Evolutionary conservation across 2,329 filamentous ascomycete species (phyloP).

Genomic region (Achaetomium macrosporum): DNA sequence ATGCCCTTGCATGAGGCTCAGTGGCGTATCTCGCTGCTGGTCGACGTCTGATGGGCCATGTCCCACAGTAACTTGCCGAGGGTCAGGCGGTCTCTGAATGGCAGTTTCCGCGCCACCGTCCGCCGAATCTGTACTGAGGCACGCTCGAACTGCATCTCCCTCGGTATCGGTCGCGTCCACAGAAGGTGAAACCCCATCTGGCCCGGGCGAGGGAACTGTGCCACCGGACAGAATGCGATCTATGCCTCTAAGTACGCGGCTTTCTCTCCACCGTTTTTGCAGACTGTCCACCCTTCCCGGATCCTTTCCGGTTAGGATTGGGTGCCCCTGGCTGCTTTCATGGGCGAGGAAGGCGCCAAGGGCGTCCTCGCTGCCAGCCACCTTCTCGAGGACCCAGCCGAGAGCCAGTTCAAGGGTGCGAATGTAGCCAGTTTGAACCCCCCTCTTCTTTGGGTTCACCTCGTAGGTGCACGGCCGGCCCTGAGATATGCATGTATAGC

Average conservation of each 20-base stretch:
- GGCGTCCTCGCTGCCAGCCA: slow-evolving; percentile 52
- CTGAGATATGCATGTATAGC: slow-evolving; percentile 59
- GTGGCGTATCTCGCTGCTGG: background rate
- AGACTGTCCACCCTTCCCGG: slow-evolving; percentile 48
- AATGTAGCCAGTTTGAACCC: slow-evolving; percentile 75
- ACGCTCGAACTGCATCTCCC: slow-evolving; percentile 25
- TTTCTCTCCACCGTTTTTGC: slow-evolving; percentile 58
- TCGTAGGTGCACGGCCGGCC: slow-evolving; percentile 65
- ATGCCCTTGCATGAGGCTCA: background rate
- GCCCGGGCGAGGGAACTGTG: slow-evolving; percentile 27
- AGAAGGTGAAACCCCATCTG: slow-evolving; percentile 29
- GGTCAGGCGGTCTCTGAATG: background rate
- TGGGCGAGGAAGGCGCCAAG: slow-evolving; percentile 50
- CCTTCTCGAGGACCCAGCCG: slow-evolving; percentile 59
- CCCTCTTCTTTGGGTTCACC: slow-evolving; percentile 67
- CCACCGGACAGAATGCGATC: slow-evolving; percentile 53
- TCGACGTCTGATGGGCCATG: background rate
- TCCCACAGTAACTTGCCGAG: background rate
- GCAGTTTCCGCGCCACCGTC: background rate
- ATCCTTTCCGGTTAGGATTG: slow-evolving; percentile 48
- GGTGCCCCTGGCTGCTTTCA: slow-evolving; percentile 36
- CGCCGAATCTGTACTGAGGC: background rate
- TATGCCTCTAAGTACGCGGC: slow-evolving; percentile 56
- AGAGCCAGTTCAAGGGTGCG: slow-evolving; percentile 65
- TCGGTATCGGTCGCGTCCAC: slow-evolving; percentile 30